phyloP scores from a whole-genome alignment of 2,329 filamentous ascomycete genomes.

The Stagonosporopsis rhizophila region DNA sequence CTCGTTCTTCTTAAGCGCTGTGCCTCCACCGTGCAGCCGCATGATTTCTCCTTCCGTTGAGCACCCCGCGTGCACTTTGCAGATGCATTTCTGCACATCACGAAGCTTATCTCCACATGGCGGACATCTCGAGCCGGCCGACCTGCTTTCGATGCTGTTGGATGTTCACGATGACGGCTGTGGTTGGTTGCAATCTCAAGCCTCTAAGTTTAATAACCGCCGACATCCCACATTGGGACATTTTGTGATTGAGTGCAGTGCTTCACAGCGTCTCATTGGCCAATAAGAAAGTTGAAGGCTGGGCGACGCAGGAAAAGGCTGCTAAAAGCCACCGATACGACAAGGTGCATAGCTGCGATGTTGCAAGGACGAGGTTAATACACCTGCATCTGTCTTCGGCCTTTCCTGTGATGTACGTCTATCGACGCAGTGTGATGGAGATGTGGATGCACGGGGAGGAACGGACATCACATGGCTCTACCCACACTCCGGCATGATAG shows the following conservation, averaged over 20 bases:
- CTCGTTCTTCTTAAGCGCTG: slow-evolving; percentile 32
- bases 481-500: slow-evolving; percentile 25
- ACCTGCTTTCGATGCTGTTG: slow-evolving; percentile 12
- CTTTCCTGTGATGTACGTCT: slow-evolving; percentile 16
- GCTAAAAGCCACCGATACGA: slow-evolving; percentile 44
- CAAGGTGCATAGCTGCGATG: slow-evolving; percentile 29
- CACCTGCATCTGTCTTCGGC: slow-evolving; percentile 21
- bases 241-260: slow-evolving; percentile 34
- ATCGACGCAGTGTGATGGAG: slow-evolving; percentile 45
- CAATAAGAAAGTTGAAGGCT: slow-evolving; percentile 30
- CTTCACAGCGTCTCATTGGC: slow-evolving; percentile 9
- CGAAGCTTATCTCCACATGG: slow-evolving; percentile 27
- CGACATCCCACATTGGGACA: slow-evolving; percentile 37
- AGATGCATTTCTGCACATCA: slow-evolving; percentile 33
- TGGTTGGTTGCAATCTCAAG: slow-evolving; percentile 38
- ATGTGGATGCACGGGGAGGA: slow-evolving; percentile 33
- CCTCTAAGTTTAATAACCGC: slow-evolving; percentile 45
- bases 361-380: slow-evolving; percentile 17
- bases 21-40: slow-evolving; percentile 29
- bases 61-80: slow-evolving; percentile 17
- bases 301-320: slow-evolving; percentile 31
- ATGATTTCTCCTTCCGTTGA: slow-evolving; percentile 24
- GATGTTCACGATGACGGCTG: slow-evolving; percentile 19
- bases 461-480: slow-evolving; percentile 39
- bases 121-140: slow-evolving; percentile 23